Conservation (phyloP, 352 stramenopile species). For the Phytophthora hibernalis region DNA sequence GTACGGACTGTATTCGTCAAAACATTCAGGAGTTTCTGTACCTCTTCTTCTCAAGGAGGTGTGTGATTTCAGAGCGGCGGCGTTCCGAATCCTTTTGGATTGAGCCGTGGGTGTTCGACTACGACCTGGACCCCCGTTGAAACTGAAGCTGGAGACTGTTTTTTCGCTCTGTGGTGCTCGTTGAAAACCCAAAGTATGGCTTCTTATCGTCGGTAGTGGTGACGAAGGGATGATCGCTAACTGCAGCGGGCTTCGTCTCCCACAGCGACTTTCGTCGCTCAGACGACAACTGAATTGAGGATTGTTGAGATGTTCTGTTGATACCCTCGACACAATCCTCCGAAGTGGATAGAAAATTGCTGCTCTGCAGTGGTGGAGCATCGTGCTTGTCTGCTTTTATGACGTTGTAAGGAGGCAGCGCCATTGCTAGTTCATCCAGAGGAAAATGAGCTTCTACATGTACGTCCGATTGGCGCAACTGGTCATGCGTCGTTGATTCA, state of each 20-base stretch:
- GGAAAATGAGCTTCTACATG: conserved; percentile 35
- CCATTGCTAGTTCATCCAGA: conserved; percentile 35
- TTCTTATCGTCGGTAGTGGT: conserved; percentile 26
- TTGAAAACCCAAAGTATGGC: conserved; percentile 19
- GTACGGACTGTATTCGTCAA: conserved; percentile 86
- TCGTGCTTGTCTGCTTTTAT: conserved; percentile 17
- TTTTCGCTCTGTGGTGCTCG: conserved; percentile 11
- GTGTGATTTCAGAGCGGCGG: conserved; percentile 6
- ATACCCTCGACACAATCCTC: background rate
- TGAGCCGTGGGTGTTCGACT: conserved; percentile 20
- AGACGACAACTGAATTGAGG: conserved; percentile 16
- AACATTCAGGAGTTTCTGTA: conserved; percentile 56
- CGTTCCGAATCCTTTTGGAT: conserved; percentile 22
- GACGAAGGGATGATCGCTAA: background rate
- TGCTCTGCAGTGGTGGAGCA: conserved; percentile 1
- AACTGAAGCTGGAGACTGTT: background rate
- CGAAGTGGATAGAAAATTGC: conserved; percentile 4
- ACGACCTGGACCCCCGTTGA: background rate
- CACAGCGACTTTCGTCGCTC: conserved; percentile 34
- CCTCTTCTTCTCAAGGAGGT: conserved; percentile 15
- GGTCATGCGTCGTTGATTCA: conserved; percentile 16
- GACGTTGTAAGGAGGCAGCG: conserved; percentile 21
- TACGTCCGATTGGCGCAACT: conserved; percentile 19
- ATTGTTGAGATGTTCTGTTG: background rate
- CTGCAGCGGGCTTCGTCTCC: conserved; percentile 22